Evolutionary conservation across 1,284 basidiomycete species (phyloP).

Genomic region (Sporisorium scitamineum): DNA sequence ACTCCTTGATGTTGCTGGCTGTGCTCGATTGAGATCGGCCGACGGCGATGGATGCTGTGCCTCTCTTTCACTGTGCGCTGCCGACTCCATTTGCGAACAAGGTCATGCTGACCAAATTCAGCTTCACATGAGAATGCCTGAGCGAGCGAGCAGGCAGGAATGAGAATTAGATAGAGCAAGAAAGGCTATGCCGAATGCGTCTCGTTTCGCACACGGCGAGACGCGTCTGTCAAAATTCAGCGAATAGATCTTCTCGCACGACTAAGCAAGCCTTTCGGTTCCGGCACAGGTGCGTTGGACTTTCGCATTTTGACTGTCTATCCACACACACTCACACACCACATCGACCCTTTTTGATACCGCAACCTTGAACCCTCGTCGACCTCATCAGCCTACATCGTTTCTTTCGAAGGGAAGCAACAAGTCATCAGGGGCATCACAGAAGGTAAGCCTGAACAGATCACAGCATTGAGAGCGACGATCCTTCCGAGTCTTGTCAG

Average conservation of each 20-base stretch:
- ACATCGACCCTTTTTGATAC: not conserved
- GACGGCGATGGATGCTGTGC: not conserved
- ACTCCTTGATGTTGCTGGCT: no score
- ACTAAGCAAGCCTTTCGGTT: not conserved
- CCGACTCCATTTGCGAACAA: not conserved
- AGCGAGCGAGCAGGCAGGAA: not conserved
- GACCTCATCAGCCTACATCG: not conserved
- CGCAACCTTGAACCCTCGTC: not conserved
- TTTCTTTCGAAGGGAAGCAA: not conserved
- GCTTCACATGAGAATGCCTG: not conserved
- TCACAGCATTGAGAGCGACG: not conserved
- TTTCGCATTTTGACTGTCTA: not conserved
- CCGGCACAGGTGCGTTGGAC: not conserved
- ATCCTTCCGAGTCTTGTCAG: not conserved
- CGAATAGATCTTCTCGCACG: not conserved
- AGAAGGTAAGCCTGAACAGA: not conserved
- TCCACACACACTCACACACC: not conserved
- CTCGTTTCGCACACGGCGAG: not conserved
- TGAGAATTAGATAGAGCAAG: not conserved
- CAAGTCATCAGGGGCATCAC: not conserved
- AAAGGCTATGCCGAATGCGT: conserved; percentile 17
- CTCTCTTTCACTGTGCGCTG: no score
- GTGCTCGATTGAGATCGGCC: not conserved
- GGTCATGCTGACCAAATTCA: not conserved
- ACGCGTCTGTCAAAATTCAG: conserved; percentile 1